Evolutionary conservation across 2,329 filamentous ascomycete species (phyloP).

Genomic region (Cercospora sp.): DNA sequence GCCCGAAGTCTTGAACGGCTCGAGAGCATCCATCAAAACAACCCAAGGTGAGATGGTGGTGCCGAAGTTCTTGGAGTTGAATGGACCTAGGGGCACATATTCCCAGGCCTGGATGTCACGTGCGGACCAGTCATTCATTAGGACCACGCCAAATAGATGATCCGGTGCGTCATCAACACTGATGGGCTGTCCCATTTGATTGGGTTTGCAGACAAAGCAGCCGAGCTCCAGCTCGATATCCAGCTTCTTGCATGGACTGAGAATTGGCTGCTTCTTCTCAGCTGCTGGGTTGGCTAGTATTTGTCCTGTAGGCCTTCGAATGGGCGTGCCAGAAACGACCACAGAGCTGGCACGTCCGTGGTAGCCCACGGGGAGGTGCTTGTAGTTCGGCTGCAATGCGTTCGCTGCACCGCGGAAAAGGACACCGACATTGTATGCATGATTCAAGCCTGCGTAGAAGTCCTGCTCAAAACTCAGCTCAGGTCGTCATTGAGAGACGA

Average conservation of each 20-base stretch:
- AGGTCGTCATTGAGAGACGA: not conserved
- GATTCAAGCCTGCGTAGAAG: conserved; percentile 79
- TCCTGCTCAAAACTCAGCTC: conserved; percentile 54
- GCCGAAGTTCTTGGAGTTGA: conserved; percentile 81
- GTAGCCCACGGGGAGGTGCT: conserved; percentile 77
- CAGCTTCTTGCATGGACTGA: conserved; percentile 64
- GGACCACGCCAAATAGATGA: conserved; percentile 73
- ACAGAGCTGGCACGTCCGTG: conserved; percentile 76
- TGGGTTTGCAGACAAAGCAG: conserved; percentile 68
- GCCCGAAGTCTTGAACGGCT: conserved; percentile 63
- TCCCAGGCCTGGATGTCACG: conserved; percentile 83
- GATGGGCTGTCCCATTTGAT: conserved; percentile 64
- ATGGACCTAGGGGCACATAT: conserved; percentile 74
- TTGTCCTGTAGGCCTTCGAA: conserved; percentile 74
- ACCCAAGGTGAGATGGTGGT: conserved; percentile 79
- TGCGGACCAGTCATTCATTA: conserved; percentile 87
- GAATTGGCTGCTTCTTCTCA: conserved; percentile 62
- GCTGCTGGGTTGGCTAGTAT: conserved; percentile 65
- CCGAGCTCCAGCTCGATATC: conserved; percentile 82
- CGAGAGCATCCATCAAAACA: conserved; percentile 72
- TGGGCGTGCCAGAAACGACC: conserved; percentile 70
- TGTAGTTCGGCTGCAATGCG: conserved; percentile 79
- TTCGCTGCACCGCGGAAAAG: conserved; percentile 72
- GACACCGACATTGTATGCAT: conserved; percentile 70
- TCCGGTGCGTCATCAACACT: conserved; percentile 65